Evolutionary conservation across 768 basidiomycete genomes (phyloP), one percentile per base, ranked within the genome.

Genomic region (Vishniacozyma victoriae): DNA sequence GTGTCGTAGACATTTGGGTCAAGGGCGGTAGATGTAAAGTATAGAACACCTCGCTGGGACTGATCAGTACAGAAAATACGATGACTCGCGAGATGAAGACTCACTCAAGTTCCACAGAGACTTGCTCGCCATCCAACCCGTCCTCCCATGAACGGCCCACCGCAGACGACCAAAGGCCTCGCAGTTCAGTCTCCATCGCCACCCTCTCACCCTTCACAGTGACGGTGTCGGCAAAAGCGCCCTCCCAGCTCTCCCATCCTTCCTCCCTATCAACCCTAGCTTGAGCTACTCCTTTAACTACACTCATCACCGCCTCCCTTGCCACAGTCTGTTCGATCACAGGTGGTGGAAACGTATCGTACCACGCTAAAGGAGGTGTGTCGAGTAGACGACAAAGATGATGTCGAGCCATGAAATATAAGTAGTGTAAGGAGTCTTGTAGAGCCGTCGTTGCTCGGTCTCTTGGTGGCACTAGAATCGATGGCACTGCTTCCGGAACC

Each of bases 31-130:
- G 54, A 16, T 55, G 29, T 3, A 67, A 50, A 7, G 52, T 41
- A 19, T 54, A 57, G 19, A 31, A 26, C 1, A 15, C 25, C 11
- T 48, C 57, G 42, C 65, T 67, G 44, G 11, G n/a, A 33, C 15
- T 12, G 18, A 24, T 58, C 6, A 11, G 19, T 41, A 19, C 24
- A 38, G 18, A 4, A 4, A 23, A 39, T 27, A 47, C 23, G 16
- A 12, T 16, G 27, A 45, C 13, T 22, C 18, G 31, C n/a, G 4
- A 1, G 38, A n/a, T 22, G 23, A 19, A 22, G 4, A 51, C 65
- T 62, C 46, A 67, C 65, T 67, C 65, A 2, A 64, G 40, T 33
- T 67, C 60, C 11, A 67, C 57, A 2, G 47, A 35, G 2, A 57
- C 61, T 2, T 24, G 41, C 43, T 67, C 59, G 12, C 55, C 61